These are phyloP conservation scores for Paracamarosporium sp. DNA, from an alignment of 2,329 filamentous ascomycete species.

Conservation along the genomic window DNA sequence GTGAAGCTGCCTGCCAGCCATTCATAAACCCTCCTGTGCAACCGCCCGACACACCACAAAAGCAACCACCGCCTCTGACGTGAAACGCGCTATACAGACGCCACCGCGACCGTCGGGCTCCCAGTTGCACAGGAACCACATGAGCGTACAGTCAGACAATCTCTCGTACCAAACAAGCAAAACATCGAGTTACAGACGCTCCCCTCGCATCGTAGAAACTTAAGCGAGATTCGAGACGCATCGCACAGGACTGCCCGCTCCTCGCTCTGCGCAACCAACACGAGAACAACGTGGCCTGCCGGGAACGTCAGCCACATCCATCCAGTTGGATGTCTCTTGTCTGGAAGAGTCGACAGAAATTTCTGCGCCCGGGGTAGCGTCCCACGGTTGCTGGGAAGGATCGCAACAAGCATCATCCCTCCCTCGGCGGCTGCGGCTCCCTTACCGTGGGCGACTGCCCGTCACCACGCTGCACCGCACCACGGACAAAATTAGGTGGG, in stretches of 20 bases:
- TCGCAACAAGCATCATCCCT: constrained; percentile 5
- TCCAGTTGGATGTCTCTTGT: background rate
- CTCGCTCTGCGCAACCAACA: background rate
- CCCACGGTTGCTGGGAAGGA: background rate
- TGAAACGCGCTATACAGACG: constrained; percentile 7
- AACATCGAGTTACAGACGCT: background rate
- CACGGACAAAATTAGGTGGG: background rate
- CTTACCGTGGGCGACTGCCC: background rate
- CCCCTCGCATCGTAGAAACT: background rate
- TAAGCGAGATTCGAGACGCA: background rate
- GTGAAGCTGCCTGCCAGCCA: background rate
- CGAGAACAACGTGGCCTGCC: constrained; percentile 3
- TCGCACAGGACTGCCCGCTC: background rate
- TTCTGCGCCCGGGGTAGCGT: background rate
- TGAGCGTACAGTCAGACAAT: background rate
- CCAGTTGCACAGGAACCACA: background rate
- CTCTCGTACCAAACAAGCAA: background rate
- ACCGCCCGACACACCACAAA: constrained; percentile 3
- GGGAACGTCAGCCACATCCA: constrained; percentile 7
- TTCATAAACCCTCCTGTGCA: background rate
- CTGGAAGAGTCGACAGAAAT: background rate
- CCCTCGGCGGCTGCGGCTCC: background rate
- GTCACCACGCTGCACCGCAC: background rate
- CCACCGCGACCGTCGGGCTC: background rate
- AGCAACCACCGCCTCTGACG: background rate